Base-by-base conservation (phyloP, 495 filamentous ascomycete species). In the Xylaria intraflava region DNA sequence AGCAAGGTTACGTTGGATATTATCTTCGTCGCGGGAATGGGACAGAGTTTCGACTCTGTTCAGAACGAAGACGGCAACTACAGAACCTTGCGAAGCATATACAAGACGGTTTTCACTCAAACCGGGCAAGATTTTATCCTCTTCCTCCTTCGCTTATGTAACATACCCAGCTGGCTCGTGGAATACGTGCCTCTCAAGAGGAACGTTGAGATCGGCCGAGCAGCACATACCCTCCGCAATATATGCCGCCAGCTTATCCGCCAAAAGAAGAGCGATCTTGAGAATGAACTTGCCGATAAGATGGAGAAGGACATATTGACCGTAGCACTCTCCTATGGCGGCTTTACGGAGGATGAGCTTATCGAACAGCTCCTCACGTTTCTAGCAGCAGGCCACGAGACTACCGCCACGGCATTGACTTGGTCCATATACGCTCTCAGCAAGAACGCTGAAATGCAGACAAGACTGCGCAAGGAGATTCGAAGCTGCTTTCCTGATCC, bases 321-420 rank as follows among this genome's bases (percentile, higher is more conserved):
- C 16, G 81, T 88, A 0, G 86, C 88, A 17, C 69, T 90, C 23
- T 72, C 81, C 33, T 83, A 78, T 35, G 86, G 83, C 40, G 78
- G 78, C 10, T 89, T 89, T 61, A 77, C 73, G 31, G 84, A 88
- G 44, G 85, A 87, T 19, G 81, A 85, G 38, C 79, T 90, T 11
- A 71, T 86, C 36, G 84, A 91, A 61, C 88, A 91, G 60, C 75
- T 88, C 62, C 89, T 90, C 85, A 91, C 87, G 5, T 90, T 91
- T 68, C 77, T 90, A 3, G 83, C 80, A 1, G 88, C 88, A 0
- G 88, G 88, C 9, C 88, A 91, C 60, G 88, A 89, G 71, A 71
- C 68, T 3, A 69, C 71, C 3, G 68, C 71, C 7, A 68, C 68
- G 1, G 58, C 69, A 0, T 61, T 75, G 56, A 68, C 61, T 0